Evolutionary conservation across 148 eudicot species (phyloP).

Genomic region (Rhododendron williamsianum): DNA sequence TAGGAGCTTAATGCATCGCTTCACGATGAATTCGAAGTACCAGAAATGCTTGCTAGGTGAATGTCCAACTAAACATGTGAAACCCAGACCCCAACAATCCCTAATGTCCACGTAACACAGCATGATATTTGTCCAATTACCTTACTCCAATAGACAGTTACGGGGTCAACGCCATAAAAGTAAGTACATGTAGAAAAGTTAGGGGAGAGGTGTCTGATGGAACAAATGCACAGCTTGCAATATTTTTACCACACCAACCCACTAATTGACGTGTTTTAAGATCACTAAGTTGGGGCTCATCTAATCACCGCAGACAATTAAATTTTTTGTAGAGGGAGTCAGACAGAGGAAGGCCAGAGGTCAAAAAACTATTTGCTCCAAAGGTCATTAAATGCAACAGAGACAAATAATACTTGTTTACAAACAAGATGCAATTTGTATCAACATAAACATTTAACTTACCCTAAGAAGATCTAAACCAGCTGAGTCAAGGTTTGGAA

Average conservation of each 20-base stretch:
- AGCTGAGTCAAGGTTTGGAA: constrained; percentile 71
- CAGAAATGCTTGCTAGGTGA: background rate
- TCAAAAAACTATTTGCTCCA: background rate
- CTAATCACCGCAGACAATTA: background rate
- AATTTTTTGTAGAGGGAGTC: background rate
- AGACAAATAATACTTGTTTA: background rate
- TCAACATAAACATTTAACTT: constrained; percentile 24
- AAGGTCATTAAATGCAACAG: background rate
- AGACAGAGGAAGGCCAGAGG: background rate
- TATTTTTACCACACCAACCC: background rate
- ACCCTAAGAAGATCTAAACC: constrained; percentile 84
- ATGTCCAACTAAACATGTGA: background rate
- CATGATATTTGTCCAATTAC: background rate
- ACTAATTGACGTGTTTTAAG: background rate
- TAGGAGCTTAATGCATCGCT: background rate
- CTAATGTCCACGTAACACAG: background rate
- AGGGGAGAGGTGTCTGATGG: background rate
- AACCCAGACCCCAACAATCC: background rate
- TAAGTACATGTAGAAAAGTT: background rate
- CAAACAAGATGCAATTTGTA: background rate
- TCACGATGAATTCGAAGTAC: background rate
- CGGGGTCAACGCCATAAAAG: background rate
- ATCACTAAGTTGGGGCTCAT: background rate
- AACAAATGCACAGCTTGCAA: background rate
- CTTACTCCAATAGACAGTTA: background rate